Conservation (phyloP, 225 moss, liverwort and hornwort species). For the Pleurozium schreberi region DNA sequence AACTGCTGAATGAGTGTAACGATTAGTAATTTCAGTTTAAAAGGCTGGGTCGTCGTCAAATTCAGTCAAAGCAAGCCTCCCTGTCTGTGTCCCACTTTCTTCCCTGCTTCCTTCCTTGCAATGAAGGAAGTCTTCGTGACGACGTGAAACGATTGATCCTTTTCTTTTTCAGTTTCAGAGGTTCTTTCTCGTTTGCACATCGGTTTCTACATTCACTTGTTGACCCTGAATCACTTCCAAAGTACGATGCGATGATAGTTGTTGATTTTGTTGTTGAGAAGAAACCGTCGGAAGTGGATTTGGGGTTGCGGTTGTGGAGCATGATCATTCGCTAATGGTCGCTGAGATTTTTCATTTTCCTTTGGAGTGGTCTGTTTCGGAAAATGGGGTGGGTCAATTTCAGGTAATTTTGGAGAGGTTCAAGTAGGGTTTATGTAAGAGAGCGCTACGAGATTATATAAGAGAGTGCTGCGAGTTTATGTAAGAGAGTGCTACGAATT, state of each 20-base stretch:
- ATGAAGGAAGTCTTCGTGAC: not conserved
- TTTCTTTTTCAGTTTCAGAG: no score
- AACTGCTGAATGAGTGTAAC: not conserved
- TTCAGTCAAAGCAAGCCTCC: not conserved
- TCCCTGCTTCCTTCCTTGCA: not conserved
- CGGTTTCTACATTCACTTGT: not conserved
- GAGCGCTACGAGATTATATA: not conserved
- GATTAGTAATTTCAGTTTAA: not conserved
- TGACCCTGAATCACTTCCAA: not conserved
- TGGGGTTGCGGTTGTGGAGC: not conserved
- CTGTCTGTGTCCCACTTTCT: not conserved
- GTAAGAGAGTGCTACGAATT: not conserved
- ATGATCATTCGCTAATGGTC: not conserved
- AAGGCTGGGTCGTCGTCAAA: not conserved
- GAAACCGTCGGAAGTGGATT: not conserved
- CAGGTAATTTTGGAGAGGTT: not conserved
- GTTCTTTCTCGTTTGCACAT: not conserved
- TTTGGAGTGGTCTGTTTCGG: not conserved
- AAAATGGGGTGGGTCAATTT: not conserved
- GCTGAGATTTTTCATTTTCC: not conserved
- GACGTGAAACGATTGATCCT: not conserved
- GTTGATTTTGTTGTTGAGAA: not conserved
- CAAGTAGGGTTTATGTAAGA: conserved; percentile 3
- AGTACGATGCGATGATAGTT: not conserved
- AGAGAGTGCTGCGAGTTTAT: not conserved